These are phyloP conservation scores for Emmonsiellopsis sp. DNA, from an alignment of 2,329 filamentous ascomycete genomes.

Conservation along the genomic window DNA sequence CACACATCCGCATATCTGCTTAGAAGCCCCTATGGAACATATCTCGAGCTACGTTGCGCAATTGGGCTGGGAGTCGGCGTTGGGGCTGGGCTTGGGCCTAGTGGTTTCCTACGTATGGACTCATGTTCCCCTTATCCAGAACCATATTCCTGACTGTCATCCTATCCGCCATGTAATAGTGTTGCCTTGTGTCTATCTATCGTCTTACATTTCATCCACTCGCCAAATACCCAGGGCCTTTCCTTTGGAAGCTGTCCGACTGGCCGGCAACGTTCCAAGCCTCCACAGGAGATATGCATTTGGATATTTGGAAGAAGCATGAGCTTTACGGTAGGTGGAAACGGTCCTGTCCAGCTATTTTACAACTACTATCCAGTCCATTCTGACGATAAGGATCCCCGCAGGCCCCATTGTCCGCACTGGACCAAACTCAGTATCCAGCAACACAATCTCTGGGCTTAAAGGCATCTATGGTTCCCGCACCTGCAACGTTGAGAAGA, in stretches of 20 bases:
- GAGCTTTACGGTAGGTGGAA: slow-evolving; percentile 24
- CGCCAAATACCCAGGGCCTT: slow-evolving; percentile 12
- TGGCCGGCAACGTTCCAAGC: slow-evolving; percentile 5
- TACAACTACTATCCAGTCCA: not conserved
- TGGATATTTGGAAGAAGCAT: slow-evolving; percentile 9
- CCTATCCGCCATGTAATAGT: not conserved
- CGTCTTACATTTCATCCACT: slow-evolving; percentile 11
- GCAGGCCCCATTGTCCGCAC: slow-evolving; percentile 57
- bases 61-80: not conserved
- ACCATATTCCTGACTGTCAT: not conserved
- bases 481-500: slow-evolving; percentile 17
- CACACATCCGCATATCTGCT: too few species aligned
- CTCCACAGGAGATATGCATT: slow-evolving; percentile 9
- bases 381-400: not conserved
- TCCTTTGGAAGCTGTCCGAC: slow-evolving; percentile 7
- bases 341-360: not conserved
- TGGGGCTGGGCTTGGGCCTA: not conserved
- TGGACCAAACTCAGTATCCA: slow-evolving; percentile 65
- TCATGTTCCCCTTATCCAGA: not conserved
- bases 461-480: slow-evolving; percentile 42
- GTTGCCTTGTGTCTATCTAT: slow-evolving; percentile 3
- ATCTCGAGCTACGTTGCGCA: too few species aligned
- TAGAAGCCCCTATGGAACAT: too few species aligned
- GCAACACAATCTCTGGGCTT: slow-evolving; percentile 63
- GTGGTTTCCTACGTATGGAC: not conserved